Evolutionary conservation across 331 rosid genomes (phyloP).

Genomic region (Telfairia occidentalis): DNA sequence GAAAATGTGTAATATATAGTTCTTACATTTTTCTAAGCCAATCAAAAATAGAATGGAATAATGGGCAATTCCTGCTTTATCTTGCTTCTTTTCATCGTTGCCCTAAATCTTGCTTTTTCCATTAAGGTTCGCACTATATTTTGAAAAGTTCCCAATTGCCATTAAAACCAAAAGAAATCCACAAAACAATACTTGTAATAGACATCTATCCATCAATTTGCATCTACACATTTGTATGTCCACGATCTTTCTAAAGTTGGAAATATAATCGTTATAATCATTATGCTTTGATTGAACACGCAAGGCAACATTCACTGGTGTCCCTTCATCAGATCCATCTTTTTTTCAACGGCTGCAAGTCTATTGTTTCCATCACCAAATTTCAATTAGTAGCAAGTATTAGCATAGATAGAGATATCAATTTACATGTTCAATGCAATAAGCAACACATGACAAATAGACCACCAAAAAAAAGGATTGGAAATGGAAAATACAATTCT

Average conservation of each 20-base stretch:
- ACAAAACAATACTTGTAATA: constrained; percentile 64
- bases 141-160: constrained; percentile 85
- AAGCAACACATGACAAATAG: background rate
- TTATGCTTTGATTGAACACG: constrained; percentile 26
- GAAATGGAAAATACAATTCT: background rate
- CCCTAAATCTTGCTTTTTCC: constrained; percentile 85
- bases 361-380: constrained; percentile 33
- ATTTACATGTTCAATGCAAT: background rate
- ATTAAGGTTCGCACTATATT: constrained; percentile 77
- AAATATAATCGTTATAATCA: too few species aligned
- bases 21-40: background rate
- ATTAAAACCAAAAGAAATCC: constrained; percentile 77
- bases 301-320: constrained; percentile 23
- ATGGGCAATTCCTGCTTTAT: constrained; percentile 70
- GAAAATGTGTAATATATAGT: too few species aligned
- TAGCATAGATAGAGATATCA: background rate
- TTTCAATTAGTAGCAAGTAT: background rate
- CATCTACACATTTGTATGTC: background rate
- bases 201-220: constrained; percentile 13
- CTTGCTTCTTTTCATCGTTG: constrained; percentile 82
- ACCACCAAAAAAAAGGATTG: background rate
- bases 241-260: background rate
- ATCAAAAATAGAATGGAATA: background rate
- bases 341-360: constrained; percentile 37
- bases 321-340: constrained; percentile 36